Base-by-base conservation (phyloP, 352 stramenopile species). In the Phytopythium aichiense region DNA sequence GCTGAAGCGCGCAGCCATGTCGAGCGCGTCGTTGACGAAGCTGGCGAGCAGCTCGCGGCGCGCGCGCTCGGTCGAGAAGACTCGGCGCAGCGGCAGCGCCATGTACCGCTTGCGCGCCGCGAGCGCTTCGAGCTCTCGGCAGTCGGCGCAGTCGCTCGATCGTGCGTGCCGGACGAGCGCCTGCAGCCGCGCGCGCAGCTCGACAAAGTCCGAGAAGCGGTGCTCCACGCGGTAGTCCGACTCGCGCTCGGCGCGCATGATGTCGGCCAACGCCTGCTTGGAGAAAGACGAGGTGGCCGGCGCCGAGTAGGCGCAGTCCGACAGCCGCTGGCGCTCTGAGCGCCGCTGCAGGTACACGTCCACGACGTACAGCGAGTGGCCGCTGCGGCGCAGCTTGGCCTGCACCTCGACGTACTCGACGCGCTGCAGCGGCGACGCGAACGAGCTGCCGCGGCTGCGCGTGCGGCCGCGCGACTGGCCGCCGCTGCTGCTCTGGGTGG, bases 171-270 rank as follows among this genome's bases (percentile, higher is more conserved):
- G 45, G 5, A 64, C 38, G n/a, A 76, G 66, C n/a, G 23, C 48
- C 7, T 23, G 23, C 22, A 69, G 22, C 33, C 22, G 28, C 40
- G 60, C 54, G 4, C 68, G 64, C 2, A 78, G 60, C 43, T 46
- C 16, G 13, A 63, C 67, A 28, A 75, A 78, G 49, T 75, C 71
- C 6, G 51, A 62, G 46, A 78, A 73, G 33, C 59, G 71, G 49
- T 64, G 68, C 45, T 75, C 68, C 30, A 73, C 63, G n/a, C 56
- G 45, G 64, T 61, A 78, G 59, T 75, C 66, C 18, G 71, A 66
- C 54, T 78, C 67, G 23, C 71, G 71, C 50, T 78, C 71, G 38
- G 71, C 58, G 50, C 69, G 68, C 68, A 75, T 69, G 57, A 73
- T 40, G 4, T 57, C 49, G 40, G 18, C 52, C 59, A 78, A 64